A percentile compares a stretch with the other conserved stretches of the same genome.
phyloP scores from a whole-genome alignment of 179 eudicot genomes.

The Gypsophila paniculata region DNA sequence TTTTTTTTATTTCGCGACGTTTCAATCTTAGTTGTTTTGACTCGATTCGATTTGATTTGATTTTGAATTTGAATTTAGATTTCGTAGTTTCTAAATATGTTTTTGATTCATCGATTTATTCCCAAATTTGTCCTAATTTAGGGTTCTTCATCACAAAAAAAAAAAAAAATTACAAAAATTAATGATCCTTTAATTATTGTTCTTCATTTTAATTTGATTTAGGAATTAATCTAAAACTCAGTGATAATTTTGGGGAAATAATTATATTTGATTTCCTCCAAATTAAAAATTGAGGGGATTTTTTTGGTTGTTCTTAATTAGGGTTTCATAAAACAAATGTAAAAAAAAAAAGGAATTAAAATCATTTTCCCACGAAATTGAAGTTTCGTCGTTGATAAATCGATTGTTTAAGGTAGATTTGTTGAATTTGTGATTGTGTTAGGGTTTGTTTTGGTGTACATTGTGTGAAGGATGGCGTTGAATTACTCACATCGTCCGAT shows the following conservation, averaged over 20 bases:
- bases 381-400: conserved; percentile 7
- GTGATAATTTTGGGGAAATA: conserved; percentile 64
- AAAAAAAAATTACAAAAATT: not conserved
- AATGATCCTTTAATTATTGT: too few relatives aligned
- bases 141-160: conserved; percentile 7
- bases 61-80: not conserved
- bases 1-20: not conserved
- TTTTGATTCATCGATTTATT: not conserved
- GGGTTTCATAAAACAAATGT: conserved; percentile 13
- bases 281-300: conserved; percentile 65
- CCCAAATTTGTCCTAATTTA: not conserved
- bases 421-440: conserved; percentile 2
- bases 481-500: conserved; percentile 65
- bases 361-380: not conserved
- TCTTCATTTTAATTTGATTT: too few relatives aligned
- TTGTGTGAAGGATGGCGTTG: conserved; percentile 53
- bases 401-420: conserved; percentile 18
- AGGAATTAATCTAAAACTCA: conserved; percentile 32
- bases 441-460: conserved; percentile 7
- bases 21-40: not conserved
- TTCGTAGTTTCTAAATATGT: conserved; percentile 3
- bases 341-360: not conserved
- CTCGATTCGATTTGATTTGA: conserved; percentile 18
- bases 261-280: conserved; percentile 45
- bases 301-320: conserved; percentile 25